Conservation (phyloP, 2,329 filamentous ascomycete species). For the Trichoderma cornu-damae region DNA sequence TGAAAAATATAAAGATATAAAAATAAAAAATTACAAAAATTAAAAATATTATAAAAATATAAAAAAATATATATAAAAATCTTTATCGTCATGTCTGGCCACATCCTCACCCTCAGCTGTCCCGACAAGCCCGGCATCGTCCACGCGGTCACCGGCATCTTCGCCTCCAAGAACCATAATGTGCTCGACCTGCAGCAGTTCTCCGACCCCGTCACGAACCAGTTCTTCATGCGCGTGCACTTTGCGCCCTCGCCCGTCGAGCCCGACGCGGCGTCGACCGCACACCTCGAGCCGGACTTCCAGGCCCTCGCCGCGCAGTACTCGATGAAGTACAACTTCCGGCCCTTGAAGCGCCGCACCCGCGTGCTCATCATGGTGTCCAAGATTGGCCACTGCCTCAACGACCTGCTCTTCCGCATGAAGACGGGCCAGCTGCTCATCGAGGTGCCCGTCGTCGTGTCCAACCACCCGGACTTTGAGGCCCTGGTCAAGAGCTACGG, state of each 20-base stretch:
- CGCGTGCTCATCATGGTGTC: conserved; percentile 83
- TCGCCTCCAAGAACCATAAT: conserved; percentile 69
- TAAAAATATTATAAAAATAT: no score
- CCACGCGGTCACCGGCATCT: conserved; percentile 73
- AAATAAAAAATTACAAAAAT: no score
- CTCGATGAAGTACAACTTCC: conserved; percentile 65
- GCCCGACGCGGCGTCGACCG: conserved; percentile 35
- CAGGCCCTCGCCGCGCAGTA: conserved; percentile 57
- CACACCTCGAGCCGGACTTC: conserved; percentile 53
- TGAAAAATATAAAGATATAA: no score
- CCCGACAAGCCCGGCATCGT: conserved; percentile 82
- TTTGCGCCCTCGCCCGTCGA: conserved; percentile 57
- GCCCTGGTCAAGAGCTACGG: conserved; percentile 66
- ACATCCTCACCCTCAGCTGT: conserved; percentile 76
- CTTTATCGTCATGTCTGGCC: conserved; percentile 37
- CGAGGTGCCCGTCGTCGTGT: conserved; percentile 65
- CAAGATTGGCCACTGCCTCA: conserved; percentile 81
- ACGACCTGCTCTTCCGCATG: conserved; percentile 75
- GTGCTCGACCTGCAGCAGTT: conserved; percentile 83
- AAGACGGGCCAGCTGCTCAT: conserved; percentile 69
- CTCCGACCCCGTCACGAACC: conserved; percentile 66
- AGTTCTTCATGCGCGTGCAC: conserved; percentile 86
- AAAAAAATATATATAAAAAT: no score
- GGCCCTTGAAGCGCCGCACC: conserved; percentile 63
- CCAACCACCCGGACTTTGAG: conserved; percentile 72